phyloP scores from a whole-genome alignment of 2,329 filamentous ascomycete species.

The Fonsecaea pugnacius region DNA sequence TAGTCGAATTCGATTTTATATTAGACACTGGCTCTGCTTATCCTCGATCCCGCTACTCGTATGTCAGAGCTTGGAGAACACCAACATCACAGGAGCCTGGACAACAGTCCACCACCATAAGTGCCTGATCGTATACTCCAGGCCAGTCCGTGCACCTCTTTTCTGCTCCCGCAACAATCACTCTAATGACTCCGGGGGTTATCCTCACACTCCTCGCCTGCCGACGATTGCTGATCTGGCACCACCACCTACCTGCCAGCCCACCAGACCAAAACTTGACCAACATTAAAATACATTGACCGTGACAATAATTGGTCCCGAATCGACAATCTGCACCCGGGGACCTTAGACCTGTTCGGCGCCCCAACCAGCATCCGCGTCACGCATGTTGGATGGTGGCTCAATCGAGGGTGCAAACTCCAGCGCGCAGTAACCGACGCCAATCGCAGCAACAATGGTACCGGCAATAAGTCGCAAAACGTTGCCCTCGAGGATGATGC shows the following conservation, averaged over 20 bases:
- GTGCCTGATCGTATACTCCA: not conserved
- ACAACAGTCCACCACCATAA: not conserved
- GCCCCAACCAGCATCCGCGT: conserved; percentile 58
- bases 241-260: not conserved
- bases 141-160: not conserved
- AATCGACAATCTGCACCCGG: not conserved
- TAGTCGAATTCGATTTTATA: not conserved
- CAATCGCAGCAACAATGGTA: conserved; percentile 74
- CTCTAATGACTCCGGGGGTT: not conserved
- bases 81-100: not conserved
- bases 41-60: not conserved
- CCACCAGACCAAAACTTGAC: conserved; percentile 1
- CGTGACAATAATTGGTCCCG: not conserved
- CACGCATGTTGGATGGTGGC: conserved; percentile 79
- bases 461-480: conserved; percentile 76
- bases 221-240: not conserved
- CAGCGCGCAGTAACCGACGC: conserved; percentile 75
- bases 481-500: conserved; percentile 73
- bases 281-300: not conserved
- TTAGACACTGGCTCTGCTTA: not conserved
- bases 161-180: not conserved
- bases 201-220: not conserved
- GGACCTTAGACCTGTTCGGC: conserved; percentile 18
- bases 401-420: conserved; percentile 80
- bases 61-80: not conserved